A percentile compares a stretch with the other conserved stretches of the same genome.
These are phyloP conservation scores for Pythium brachiatum DNA, from an alignment of 352 stramenopile genomes.

Conservation along the genomic window DNA sequence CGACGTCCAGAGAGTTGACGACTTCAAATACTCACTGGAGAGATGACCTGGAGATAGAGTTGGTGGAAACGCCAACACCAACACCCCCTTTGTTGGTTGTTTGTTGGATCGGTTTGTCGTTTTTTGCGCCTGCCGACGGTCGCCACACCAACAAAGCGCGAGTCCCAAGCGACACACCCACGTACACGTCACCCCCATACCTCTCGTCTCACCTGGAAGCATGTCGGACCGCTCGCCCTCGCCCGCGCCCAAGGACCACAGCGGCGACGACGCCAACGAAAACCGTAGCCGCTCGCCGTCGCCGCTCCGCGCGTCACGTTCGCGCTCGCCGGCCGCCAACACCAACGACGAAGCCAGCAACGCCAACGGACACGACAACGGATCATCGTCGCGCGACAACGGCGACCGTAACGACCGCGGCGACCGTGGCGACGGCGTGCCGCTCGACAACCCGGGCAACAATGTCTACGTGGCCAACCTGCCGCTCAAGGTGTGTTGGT, in stretches of 20 bases:
- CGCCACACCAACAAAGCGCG: slow-evolving; percentile 15
- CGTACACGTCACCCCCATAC: not conserved
- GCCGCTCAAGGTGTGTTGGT: slow-evolving; percentile 31
- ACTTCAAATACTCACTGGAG: not conserved
- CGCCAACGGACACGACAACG: slow-evolving; percentile 5
- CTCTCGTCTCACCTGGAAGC: not conserved
- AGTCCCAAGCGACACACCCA: slow-evolving; percentile 15
- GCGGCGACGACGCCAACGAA: slow-evolving; percentile 13
- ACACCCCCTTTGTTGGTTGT: not conserved
- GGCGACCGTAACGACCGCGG: slow-evolving; percentile 8
- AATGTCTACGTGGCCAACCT: slow-evolving; percentile 83
- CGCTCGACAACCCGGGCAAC: slow-evolving; percentile 59
- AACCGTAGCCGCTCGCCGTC: slow-evolving; percentile 25
- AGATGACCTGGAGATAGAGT: slow-evolving; percentile 15
- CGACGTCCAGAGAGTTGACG: slow-evolving; percentile 14
- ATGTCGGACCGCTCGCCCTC: slow-evolving; percentile 37
- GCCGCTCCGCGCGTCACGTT: slow-evolving; percentile 32
- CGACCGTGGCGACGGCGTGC: not conserved
- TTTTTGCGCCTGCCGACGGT: slow-evolving; percentile 14
- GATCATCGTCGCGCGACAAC: not conserved
- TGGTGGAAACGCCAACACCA: slow-evolving; percentile 15
- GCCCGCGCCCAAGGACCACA: slow-evolving; percentile 22
- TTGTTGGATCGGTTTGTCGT: slow-evolving; percentile 17
- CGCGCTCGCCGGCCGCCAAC: slow-evolving; percentile 36
- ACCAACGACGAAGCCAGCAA: slow-evolving; percentile 14